Evolutionary conservation across 306 rosid genomes (phyloP).

Genomic region (Cucumis cinereus): DNA sequence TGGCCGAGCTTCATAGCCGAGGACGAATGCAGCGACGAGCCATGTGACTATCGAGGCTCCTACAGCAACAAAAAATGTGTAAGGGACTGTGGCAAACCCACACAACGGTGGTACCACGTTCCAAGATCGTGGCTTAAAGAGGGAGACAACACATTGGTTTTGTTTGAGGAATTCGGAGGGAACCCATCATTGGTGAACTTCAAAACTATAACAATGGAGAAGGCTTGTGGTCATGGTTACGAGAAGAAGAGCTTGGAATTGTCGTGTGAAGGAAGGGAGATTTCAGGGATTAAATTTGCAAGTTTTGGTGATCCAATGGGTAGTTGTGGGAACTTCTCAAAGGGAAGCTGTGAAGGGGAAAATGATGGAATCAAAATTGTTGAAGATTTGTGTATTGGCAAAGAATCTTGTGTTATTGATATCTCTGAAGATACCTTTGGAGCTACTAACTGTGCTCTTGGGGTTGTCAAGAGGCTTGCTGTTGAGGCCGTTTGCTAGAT

Average conservation of each 20-base stretch:
- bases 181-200: constrained; percentile 29
- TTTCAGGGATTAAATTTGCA: constrained; percentile 31
- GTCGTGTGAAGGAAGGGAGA: constrained; percentile 23
- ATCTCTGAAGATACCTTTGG: constrained; percentile 31
- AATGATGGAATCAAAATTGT: constrained; percentile 13
- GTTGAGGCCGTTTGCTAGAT: constrained; percentile 35
- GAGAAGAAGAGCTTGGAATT: constrained; percentile 30
- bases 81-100: constrained; percentile 33
- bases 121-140: constrained; percentile 28
- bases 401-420: constrained; percentile 22
- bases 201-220: constrained; percentile 15
- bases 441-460: constrained; percentile 18
- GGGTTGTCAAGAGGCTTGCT: constrained; percentile 24
- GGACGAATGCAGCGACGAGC: constrained; percentile 27
- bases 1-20: constrained; percentile 33
- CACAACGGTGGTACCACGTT: constrained; percentile 53
- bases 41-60: constrained; percentile 41
- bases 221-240: constrained; percentile 18
- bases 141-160: constrained; percentile 23
- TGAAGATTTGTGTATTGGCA: constrained; percentile 33
- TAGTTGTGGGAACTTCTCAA: constrained; percentile 24
- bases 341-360: constrained; percentile 22
- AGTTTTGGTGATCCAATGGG: constrained; percentile 41
- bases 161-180: constrained; percentile 51
- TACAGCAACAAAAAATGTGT: constrained; percentile 28